Percentiles rank a stretch among this genome's conserved stretches.
These are phyloP conservation scores for Endothia cerciana DNA, from an alignment of 2,329 filamentous ascomycete genomes.

Conservation along the genomic window DNA sequence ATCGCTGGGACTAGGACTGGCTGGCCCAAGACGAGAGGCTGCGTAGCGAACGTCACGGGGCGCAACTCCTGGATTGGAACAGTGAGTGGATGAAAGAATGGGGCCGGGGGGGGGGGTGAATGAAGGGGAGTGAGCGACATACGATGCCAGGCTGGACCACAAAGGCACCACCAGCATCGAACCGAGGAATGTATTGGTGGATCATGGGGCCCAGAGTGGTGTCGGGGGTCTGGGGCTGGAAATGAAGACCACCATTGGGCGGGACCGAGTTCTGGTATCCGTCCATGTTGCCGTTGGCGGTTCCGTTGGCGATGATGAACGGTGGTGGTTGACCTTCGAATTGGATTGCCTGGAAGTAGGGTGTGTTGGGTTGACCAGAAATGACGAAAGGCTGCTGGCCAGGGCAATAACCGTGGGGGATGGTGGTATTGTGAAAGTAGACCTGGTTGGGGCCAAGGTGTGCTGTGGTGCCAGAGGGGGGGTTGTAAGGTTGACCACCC, in stretches of 20 bases:
- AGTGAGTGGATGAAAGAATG: conserved; percentile 34
- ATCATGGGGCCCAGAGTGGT: conserved; percentile 59
- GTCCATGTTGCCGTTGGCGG: conserved; percentile 29
- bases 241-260: conserved; percentile 51
- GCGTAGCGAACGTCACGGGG: conserved; percentile 18
- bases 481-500: conserved; percentile 19
- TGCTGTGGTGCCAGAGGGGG: conserved; percentile 10
- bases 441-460: conserved; percentile 29
- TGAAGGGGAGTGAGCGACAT: conserved; percentile 24
- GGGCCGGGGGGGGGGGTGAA: conserved; percentile 38
- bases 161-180: conserved; percentile 42
- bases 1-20: conserved; percentile 27
- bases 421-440: conserved; percentile 28
- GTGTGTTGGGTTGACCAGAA: conserved; percentile 10
- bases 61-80: conserved; percentile 24
- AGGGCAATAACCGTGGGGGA: not conserved
- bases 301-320: not conserved
- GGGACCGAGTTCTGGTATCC: conserved; percentile 50
- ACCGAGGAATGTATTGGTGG: conserved; percentile 60
- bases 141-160: conserved; percentile 24
- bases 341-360: not conserved
- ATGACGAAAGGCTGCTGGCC: conserved; percentile 17
- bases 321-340: conserved; percentile 15
- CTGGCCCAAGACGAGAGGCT: conserved; percentile 9
- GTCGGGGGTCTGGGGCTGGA: conserved; percentile 62